A percentile compares a stretch with the other conserved stretches of the same genome.
Conservation (phyloP, 106 monocot genomes). For the Dendrobium nobile region DNA sequence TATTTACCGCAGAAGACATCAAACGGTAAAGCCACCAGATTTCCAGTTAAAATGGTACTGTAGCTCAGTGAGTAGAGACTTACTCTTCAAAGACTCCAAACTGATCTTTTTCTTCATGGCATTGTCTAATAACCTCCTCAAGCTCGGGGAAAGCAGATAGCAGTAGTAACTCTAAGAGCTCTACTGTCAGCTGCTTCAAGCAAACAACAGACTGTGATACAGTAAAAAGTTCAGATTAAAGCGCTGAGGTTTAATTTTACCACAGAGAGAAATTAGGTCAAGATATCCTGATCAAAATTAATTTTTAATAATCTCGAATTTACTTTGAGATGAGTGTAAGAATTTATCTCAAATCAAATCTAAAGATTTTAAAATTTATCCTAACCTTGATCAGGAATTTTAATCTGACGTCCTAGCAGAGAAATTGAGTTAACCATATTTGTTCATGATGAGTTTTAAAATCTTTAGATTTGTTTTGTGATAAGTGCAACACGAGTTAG, state of each 20-base stretch:
- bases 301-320: too few species aligned
- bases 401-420: too few species aligned
- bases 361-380: too few species aligned
- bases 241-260: background rate
- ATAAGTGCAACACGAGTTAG: too few species aligned
- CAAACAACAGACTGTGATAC: slow-evolving; percentile 70
- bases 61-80: background rate
- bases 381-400: too few species aligned
- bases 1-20: background rate
- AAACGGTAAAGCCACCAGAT: background rate
- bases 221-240: background rate
- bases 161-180: slow-evolving; percentile 73
- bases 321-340: too few species aligned
- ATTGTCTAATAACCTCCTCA: slow-evolving; percentile 54
- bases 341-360: too few species aligned
- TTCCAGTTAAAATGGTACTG: background rate
- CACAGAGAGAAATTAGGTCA: too few species aligned
- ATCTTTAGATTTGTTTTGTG: too few species aligned
- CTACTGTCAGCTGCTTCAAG: slow-evolving; percentile 74
- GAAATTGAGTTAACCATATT: too few species aligned
- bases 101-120: slow-evolving; percentile 61
- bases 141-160: slow-evolving; percentile 68
- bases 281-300: too few species aligned
- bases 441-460: too few species aligned
- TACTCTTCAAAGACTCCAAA: slow-evolving; percentile 20